Evolutionary conservation across 345 rosid genomes (phyloP).

Genomic region (Ricinus communis): DNA sequence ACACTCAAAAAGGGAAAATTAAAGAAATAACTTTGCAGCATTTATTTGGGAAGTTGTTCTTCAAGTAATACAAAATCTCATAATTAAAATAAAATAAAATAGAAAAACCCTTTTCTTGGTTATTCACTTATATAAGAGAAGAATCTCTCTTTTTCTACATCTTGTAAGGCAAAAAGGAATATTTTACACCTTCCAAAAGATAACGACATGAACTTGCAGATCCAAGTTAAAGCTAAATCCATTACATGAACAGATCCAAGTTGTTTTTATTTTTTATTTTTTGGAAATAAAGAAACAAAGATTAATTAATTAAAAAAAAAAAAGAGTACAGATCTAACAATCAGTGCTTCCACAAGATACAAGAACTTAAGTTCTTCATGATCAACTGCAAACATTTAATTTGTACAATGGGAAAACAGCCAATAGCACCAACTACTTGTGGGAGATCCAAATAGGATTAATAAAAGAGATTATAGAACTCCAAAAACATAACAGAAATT

Average conservation of each 20-base stretch:
- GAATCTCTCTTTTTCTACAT: no score
- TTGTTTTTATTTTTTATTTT: background rate
- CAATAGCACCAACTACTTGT: conserved; percentile 35
- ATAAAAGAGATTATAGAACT: background rate
- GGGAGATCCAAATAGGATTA: conserved; percentile 18
- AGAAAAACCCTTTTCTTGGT: background rate
- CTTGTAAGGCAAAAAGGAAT: background rate
- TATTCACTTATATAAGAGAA: background rate
- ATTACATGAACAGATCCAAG: background rate
- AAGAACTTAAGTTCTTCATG: conserved; percentile 27
- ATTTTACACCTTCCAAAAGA: background rate
- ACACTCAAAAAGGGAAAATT: no score
- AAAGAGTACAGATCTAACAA: conserved; percentile 16
- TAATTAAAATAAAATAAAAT: background rate
- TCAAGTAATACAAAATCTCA: no score
- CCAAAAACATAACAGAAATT: background rate
- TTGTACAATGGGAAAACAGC: conserved; percentile 39
- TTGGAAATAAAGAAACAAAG: background rate
- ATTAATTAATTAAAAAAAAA: background rate
- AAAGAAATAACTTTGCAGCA: no score
- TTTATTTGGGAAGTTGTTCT: no score
- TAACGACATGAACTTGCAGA: conserved; percentile 5
- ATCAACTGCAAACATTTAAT: conserved; percentile 49
- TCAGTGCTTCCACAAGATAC: conserved; percentile 14
- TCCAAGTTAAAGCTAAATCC: conserved; percentile 1